These are phyloP conservation scores for Termitomyces sp. DNA, from an alignment of 768 basidiomycete genomes.

Conservation along the genomic window DNA sequence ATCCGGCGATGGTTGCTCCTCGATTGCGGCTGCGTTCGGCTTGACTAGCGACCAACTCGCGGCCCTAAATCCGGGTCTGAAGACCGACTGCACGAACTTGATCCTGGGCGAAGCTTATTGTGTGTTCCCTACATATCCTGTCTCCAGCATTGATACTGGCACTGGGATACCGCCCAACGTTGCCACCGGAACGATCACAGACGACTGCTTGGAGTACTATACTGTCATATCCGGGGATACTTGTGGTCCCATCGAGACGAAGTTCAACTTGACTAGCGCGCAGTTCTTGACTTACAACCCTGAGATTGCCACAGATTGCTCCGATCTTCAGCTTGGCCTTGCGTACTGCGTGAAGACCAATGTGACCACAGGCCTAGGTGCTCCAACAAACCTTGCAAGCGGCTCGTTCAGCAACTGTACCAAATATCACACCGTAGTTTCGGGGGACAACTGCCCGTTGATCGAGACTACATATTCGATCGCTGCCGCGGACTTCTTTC, in stretches of 20 bases:
- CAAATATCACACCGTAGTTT: not conserved
- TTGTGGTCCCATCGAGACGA: not conserved
- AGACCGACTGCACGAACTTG: not conserved
- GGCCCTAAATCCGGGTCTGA: not conserved
- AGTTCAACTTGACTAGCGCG: not conserved
- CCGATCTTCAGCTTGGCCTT: not conserved
- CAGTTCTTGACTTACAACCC: not conserved
- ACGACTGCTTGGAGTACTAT: not conserved
- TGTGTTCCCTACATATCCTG: not conserved
- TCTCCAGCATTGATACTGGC: not conserved
- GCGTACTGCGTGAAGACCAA: not conserved
- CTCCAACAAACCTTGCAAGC: not conserved
- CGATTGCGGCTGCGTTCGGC: not conserved
- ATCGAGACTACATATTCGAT: not conserved
- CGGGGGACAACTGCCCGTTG: not conserved
- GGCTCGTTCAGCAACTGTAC: not conserved
- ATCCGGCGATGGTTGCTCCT: not conserved
- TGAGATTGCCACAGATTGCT: not conserved
- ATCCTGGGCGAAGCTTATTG: slow-evolving; percentile 3
- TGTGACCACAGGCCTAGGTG: not conserved
- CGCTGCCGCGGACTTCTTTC: not conserved
- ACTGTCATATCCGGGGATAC: not conserved
- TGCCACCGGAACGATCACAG: not conserved
- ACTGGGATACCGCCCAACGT: not conserved
- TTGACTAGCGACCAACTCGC: not conserved